Conservation (phyloP, 805 yeast genomes). For the Komagataella pastoris region DNA sequence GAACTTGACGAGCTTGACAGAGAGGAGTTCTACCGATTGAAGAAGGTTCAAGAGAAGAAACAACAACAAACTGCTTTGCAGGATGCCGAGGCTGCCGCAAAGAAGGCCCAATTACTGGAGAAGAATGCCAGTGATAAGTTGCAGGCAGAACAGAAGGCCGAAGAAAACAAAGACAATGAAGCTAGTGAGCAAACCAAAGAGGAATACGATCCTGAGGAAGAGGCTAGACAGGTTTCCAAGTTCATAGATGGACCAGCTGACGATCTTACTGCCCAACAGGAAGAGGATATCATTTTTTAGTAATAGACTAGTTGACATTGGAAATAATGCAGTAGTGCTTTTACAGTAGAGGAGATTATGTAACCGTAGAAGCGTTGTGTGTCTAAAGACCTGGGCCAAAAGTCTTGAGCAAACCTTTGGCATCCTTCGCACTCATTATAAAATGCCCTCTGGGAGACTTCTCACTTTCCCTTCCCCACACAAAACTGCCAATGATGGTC, state of each 20-base stretch:
- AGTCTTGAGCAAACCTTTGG: background rate
- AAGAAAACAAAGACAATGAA: slow-evolving; percentile 15
- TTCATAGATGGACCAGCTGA: slow-evolving; percentile 4
- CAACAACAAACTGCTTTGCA: slow-evolving; percentile 61
- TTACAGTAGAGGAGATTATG: background rate
- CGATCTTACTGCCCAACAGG: slow-evolving; percentile 19
- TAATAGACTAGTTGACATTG: background rate
- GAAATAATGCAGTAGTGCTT: background rate
- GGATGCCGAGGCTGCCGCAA: slow-evolving; percentile 37
- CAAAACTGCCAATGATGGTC: background rate
- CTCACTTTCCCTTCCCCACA: background rate
- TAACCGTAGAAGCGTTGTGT: background rate
- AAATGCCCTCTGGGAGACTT: background rate
- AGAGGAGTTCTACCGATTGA: slow-evolving; percentile 93
- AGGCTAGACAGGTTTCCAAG: slow-evolving; percentile 4
- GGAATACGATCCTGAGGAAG: slow-evolving; percentile 4
- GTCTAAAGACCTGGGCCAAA: too few relatives aligned
- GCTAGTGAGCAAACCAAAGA: slow-evolving; percentile 16
- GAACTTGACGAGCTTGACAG: slow-evolving; percentile 96
- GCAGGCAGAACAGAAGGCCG: slow-evolving; percentile 12
- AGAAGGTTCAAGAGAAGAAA: slow-evolving; percentile 87
- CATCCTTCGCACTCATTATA: background rate
- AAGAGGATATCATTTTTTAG: slow-evolving; percentile 25
- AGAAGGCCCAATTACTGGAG: slow-evolving; percentile 10
- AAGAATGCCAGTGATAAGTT: slow-evolving; percentile 6